Base-by-base conservation (phyloP, 306 rosid genomes). In the Trifolium subterraneum region DNA sequence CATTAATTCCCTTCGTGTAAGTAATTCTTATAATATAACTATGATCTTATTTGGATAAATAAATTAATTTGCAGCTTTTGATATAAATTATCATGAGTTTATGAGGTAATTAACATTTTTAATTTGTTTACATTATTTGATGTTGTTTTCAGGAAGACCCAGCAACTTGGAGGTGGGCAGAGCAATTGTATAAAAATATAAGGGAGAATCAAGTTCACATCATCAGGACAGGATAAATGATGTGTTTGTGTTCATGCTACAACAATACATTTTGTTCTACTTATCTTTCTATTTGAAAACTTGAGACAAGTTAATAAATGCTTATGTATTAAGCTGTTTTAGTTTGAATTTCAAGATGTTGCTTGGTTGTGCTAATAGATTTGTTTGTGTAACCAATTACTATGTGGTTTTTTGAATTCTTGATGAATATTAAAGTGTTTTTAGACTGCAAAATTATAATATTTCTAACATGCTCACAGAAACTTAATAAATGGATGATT, bases 1-100 rank as follows among this genome's bases (percentile, higher is more conserved):
- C 88, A 83, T 72, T 50, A 77, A 74, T 65, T 79, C 78, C 54
- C 89, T 90, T 60, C 90, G 84, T 25, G 98, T 93, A 89, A 89
- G 90, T 60, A 63, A 23, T 31, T 42, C 10, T 7, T 72, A 5
- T n/a, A 3, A 16, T 7, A 16, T 15, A 6, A n/a, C 10, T 5
- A 48, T 15, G 7, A 36, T 36, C 2, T 36, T 36, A 2, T 36
- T 29, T 5, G 4, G 6, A 29, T 29, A 29, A 29, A 29, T 6
- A 29, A 4, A 29, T 4, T 29, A 29, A 29, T 27, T 27, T 27
- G 31, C 31, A 27, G 31, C 31, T 3, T 27, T 27, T 29, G 33
- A 4, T 29, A 29, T 29, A 29, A 29, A 29, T 36, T 36, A 36
- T 36, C 39, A 7, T 36, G 10, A 36, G 33, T 29, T 29, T 29